Percentiles rank a stretch among this genome's conserved stretches.
Evolutionary conservation across 495 filamentous ascomycete species (phyloP).

Genomic region (Podospora pseudoanserina): DNA sequence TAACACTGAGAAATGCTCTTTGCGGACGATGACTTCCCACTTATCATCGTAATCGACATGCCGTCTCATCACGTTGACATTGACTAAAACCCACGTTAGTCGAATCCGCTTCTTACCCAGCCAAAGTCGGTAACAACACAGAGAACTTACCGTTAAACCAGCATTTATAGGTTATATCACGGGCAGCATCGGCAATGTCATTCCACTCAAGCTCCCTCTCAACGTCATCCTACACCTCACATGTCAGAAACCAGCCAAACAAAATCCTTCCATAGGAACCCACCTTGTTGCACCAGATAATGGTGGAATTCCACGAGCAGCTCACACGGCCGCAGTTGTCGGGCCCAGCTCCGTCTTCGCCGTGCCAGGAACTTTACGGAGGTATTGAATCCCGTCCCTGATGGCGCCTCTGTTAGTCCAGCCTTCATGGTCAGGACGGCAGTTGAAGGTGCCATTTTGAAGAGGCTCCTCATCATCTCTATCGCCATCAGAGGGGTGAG

Average conservation of each 20-base stretch:
- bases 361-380: background rate
- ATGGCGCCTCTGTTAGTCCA: background rate
- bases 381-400: background rate
- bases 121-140: background rate
- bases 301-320: background rate
- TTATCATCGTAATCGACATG: background rate
- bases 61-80: background rate
- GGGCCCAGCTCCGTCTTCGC: background rate
- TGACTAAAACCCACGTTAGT: background rate
- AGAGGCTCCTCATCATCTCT: background rate
- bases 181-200: background rate
- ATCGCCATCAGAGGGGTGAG: background rate
- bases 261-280: background rate
- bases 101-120: background rate
- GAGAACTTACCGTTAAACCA: background rate
- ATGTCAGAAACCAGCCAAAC: background rate
- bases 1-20: background rate
- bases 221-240: background rate
- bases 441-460: background rate
- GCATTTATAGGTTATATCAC: background rate
- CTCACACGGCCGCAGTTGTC: background rate
- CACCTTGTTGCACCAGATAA: background rate
- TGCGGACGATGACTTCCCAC: background rate
- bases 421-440: background rate
- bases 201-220: background rate